These are phyloP conservation scores for Andalucia godoyi DNA, from an alignment of 78 protist species.

Conservation along the genomic window DNA sequence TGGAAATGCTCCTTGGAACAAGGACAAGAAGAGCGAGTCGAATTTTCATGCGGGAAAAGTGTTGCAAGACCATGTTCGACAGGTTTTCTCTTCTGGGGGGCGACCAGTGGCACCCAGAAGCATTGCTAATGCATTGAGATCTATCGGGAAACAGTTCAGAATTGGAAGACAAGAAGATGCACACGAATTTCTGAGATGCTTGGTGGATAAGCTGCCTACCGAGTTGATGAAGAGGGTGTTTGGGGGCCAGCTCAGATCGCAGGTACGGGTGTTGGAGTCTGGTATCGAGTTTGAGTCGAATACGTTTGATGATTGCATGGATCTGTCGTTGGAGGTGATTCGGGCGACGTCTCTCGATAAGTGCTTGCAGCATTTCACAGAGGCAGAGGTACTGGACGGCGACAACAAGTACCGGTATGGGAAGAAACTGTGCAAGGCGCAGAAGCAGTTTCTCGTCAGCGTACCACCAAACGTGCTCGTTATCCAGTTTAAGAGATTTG, in stretches of 20 bases:
- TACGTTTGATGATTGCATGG: slow-evolving; percentile 79
- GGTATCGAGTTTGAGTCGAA: slow-evolving; percentile 27
- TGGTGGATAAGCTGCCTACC: slow-evolving; percentile 24
- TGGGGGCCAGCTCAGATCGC: slow-evolving; percentile 69
- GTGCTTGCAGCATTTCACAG: slow-evolving; percentile 44
- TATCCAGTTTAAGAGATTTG: slow-evolving; percentile 59
- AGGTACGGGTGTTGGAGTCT: slow-evolving; percentile 11
- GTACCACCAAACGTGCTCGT: slow-evolving; percentile 33
- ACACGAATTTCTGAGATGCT: slow-evolving; percentile 23
- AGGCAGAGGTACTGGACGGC: slow-evolving; percentile 52
- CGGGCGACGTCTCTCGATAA: background rate
- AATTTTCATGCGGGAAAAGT: no score
- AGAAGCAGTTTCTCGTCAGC: slow-evolving; percentile 7
- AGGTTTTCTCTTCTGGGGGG: no score
- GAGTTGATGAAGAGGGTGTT: slow-evolving; percentile 40
- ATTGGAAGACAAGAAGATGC: slow-evolving; percentile 44
- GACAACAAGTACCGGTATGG: slow-evolving; percentile 54
- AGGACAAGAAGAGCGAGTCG: no score
- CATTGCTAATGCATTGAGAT: slow-evolving; percentile 1
- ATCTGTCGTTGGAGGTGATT: slow-evolving; percentile 44
- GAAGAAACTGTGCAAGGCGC: background rate
- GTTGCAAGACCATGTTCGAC: no score
- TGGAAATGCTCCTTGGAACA: background rate
- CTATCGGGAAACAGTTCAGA: slow-evolving; percentile 5
- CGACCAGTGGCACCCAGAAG: background rate